Evolutionary conservation across 371 early-diverging fungal genomes (phyloP), one percentile per base, ranked within the genome.

Genomic region (Mucor mucedo): DNA sequence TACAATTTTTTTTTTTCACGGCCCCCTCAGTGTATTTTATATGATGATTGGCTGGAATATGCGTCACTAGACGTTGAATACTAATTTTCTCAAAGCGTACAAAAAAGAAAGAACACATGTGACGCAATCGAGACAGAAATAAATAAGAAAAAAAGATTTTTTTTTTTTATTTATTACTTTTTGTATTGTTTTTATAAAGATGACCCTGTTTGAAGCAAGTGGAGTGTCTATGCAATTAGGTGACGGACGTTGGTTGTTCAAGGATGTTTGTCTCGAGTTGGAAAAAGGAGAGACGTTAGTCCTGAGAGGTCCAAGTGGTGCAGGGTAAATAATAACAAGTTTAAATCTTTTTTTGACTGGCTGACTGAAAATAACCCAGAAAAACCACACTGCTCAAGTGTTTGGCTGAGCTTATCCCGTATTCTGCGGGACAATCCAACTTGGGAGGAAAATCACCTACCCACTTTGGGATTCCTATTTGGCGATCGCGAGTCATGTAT

Each of bases 371-470:
- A 21, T 21, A 21, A 21, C 21, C 21, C 70, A 89, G 94, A 30
- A 94, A 95, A 69, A 91, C 94, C 0, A 95, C 95, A 0, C 73
- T 95, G 4, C 82, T 95, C 35, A 91, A 91, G 67, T 92, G 92
- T 64, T 68, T 95, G 41, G 89, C 93, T 14, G 88, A 93, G 50
- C 81, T 93, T 5, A 76, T 85, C 0, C 75, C 86, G 7, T 86
- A 84, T 66, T 87, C 91, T 14, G 76, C 79, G 21, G 94, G 94
- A 2, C 55, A 65, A 9, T 68, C 89, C 27, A 75, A 63, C 41
- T 70, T 93, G 30, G 58, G 83, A n/a, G 86, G 80, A 5, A 86
- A 84, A 78, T 80, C 82, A 5, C 85, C 91, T 2, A 66, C 75
- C 28, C 82, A 87, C 33, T 75, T 82, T 62, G 90, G 90, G 29